phyloP scores from a whole-genome alignment of 805 yeast species.

The Yamadazyma endophytica region DNA sequence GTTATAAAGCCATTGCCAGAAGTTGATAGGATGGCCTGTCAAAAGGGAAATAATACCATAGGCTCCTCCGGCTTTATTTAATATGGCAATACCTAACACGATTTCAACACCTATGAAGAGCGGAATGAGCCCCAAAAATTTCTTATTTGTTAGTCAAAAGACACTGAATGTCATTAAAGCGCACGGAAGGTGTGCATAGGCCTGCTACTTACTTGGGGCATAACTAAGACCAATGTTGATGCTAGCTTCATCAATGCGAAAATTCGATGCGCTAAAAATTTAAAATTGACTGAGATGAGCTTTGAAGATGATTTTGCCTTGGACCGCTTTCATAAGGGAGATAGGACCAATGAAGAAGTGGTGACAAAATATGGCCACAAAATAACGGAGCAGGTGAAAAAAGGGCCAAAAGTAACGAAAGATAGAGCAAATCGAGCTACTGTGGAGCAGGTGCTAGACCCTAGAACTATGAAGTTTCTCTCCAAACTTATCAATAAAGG shows the following conservation, averaged over 20 bases:
- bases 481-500: conserved; percentile 81
- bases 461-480: conserved; percentile 82
- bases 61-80: conserved; percentile 85
- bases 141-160: conserved; percentile 30
- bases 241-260: conserved; percentile 4
- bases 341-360: too few species aligned
- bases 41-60: conserved; percentile 83
- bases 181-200: too few species aligned
- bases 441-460: conserved; percentile 94
- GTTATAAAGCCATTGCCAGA: conserved; percentile 80
- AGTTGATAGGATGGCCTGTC: conserved; percentile 83
- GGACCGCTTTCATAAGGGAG: conserved; percentile 34
- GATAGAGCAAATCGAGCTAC: conserved; percentile 95
- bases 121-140: conserved; percentile 69
- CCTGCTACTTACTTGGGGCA: conserved; percentile 19
- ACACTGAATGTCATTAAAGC: too few species aligned
- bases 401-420: conserved; percentile 56
- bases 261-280: too few species aligned
- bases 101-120: conserved; percentile 85
- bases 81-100: conserved; percentile 65
- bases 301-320: too few species aligned
- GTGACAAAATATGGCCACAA: conserved; percentile 60
- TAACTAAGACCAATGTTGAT: conserved; percentile 2
- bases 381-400: conserved; percentile 58
- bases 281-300: too few species aligned